Evolutionary conservation across 2,329 filamentous ascomycete species (phyloP), one percentile per base, ranked within the genome.

Genomic region (Paecilomyces sp.): DNA sequence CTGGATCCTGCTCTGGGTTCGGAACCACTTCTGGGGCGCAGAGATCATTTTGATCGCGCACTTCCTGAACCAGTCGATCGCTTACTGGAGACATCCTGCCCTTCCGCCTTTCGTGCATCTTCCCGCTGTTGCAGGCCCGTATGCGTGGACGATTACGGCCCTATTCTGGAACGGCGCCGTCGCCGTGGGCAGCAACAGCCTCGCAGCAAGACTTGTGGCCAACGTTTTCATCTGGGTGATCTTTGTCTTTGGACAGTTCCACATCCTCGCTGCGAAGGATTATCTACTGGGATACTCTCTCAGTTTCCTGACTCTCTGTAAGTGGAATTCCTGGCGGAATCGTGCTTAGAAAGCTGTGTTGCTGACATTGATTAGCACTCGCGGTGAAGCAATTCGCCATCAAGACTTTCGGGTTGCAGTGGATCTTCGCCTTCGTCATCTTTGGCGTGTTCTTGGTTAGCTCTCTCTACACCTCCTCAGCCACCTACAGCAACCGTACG

Each of bases 221-320:
- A 96, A 96, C 71, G 80, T 96, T 65, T 91, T 92, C 67, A 89
- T 96, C 69, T 96, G 92, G 92, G 85, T 87, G 28, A 87, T 93
- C 63, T 78, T 93, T 50, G 85, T 83, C 1, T 89, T 92, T 68
- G 92, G 92, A 8, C 69, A 85, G 41, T 90, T 92, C 73, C 93
- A 92, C 79, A 81, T 96, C 57, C 73, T 85, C 2, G 77, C 81
- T 15, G 91, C 88, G 77, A 91, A 90, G 80, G 91, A 87, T 64
- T 85, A 83, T 73, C 88, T 89, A 25, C 88, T 95, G 71, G 91
- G 92, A 1, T 91, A 94, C 72, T 86, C 85, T 58, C 81, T 96
- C 67, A 89, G 86, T 66, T 81, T 92, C 53, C 79, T 95, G 54
- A 79, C 85, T 1, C 86, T 91, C 4, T 85, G 91, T 85, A 77